Base-by-base conservation (phyloP, 2,329 filamentous ascomycete species). In the Ceratocystis huliohia region DNA sequence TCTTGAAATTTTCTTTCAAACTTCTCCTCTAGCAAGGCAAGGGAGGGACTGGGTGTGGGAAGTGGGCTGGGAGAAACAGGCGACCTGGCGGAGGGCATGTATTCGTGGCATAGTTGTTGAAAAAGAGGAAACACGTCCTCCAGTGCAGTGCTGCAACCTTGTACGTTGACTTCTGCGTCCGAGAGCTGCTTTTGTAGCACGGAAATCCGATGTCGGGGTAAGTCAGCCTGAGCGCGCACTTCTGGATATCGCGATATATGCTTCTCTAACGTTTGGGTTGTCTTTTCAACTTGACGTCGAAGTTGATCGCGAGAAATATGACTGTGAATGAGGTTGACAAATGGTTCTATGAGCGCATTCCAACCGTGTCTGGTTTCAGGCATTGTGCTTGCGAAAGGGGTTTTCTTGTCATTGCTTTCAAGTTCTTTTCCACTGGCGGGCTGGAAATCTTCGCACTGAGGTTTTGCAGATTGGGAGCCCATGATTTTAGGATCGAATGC, bases 201-300 rank as follows among this genome's bases (percentile, higher is more conserved):
- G 8, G 64, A 53, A 44, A 65, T 48, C 2, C 44, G 64, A 15
- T 65, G 41, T 22, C 64, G 50, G 2, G 64, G 64, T 5, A 65
- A 7, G 6, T 65, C 53, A 17, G 53, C 44, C 41, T 65, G 64
- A n/a, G 50, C 50, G 17, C 64, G 53, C 7, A 65, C 37, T 46
- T 65, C 64, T 5, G 53, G 64, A 25, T 65, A 22, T n/a, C 53
- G 64, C 15, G 64, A 65, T 5, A 65, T 45, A 30, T 65, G 64
- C 10, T 48, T 61, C 44, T 65, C 64, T 37, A 65, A 25, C 1
- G 44, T 44, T 28, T 65, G 64, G n/a, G 44, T 46, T 15, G 64
- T 44, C 30, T 30, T 45, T 17, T 61, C 41, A 28, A 65, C 20
- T 20, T 59, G 37, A 20, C 57, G 56, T 45, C 6, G 53, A n/a